A percentile compares a stretch with the other conserved stretches of the same genome.
phyloP scores from a whole-genome alignment of 179 eudicot genomes.

The Gypsophila paniculata region DNA sequence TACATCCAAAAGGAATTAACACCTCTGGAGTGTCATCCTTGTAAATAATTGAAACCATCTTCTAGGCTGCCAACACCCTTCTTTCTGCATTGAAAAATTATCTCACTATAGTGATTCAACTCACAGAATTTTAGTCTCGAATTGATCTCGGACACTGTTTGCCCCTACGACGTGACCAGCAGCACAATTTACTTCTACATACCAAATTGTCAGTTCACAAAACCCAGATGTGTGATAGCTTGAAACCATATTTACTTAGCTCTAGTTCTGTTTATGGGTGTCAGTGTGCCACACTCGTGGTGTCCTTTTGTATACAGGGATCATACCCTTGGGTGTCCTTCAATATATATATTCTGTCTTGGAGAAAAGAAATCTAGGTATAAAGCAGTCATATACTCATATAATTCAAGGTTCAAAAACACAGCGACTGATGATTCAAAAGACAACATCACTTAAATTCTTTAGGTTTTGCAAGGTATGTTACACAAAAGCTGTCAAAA shows the following conservation, averaged over 20 bases:
- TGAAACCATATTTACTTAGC: too few relatives aligned
- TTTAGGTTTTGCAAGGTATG: neutral
- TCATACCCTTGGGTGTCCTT: neutral
- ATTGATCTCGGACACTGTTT: too few relatives aligned
- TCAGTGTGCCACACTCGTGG: neutral
- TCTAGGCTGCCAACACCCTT: neutral
- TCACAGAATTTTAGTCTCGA: neutral
- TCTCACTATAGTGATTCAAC: neutral
- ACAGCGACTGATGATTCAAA: neutral
- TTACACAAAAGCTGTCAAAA: neutral
- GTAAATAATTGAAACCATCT: neutral
- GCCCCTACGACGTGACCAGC: too few relatives aligned
- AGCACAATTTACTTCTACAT: too few relatives aligned
- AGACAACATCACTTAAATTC: neutral
- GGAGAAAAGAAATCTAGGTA: too few relatives aligned
- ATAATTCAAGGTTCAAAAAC: conserved; percentile 2
- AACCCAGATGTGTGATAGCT: too few relatives aligned
- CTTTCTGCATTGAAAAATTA: neutral
- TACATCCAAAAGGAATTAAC: neutral
- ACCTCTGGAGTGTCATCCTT: neutral
- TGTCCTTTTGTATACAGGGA: neutral
- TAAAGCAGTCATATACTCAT: neutral
- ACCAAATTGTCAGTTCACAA: too few relatives aligned
- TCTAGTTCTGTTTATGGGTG: neutral
- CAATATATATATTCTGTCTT: too few relatives aligned